A percentile compares a stretch with the other conserved stretches of the same genome.
phyloP scores from a whole-genome alignment of 768 basidiomycete species.

The Rhodocollybia butyracea region DNA sequence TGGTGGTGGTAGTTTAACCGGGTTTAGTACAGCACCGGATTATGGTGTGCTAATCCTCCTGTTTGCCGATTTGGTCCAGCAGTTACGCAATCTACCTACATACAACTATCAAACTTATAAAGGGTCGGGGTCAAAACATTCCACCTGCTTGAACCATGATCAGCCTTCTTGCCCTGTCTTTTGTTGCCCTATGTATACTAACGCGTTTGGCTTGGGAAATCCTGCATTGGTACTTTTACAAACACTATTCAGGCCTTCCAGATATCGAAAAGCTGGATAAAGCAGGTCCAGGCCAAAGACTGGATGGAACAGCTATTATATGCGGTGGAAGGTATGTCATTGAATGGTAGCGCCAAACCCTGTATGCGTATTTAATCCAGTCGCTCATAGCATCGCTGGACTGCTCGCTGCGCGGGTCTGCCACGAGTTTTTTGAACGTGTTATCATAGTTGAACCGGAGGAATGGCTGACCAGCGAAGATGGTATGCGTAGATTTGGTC shows the following conservation, averaged over 20 bases:
- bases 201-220: too few species aligned
- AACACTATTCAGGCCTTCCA: not conserved
- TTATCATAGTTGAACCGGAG: conserved; percentile 25
- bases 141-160: too few species aligned
- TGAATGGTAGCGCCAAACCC: not conserved
- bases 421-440: conserved; percentile 23
- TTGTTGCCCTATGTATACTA: too few species aligned
- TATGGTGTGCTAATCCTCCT: too few species aligned
- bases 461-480: conserved; percentile 15
- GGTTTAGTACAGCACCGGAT: too few species aligned
- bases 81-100: too few species aligned
- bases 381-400: conserved; percentile 19
- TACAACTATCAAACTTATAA: too few species aligned
- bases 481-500: not conserved
- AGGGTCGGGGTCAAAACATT: too few species aligned
- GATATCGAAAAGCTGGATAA: not conserved
- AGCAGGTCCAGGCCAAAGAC: not conserved
- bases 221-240: not conserved
- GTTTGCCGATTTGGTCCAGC: too few species aligned
- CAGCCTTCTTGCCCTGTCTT: too few species aligned
- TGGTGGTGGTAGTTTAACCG: too few species aligned
- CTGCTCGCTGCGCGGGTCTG: conserved; percentile 23
- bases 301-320: conserved; percentile 20
- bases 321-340: conserved; percentile 21
- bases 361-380: too few species aligned